These are phyloP conservation scores for Encephalitozoon romaleae DNA, from an alignment of 371 early-diverging fungal species.

Conservation along the genomic window DNA sequence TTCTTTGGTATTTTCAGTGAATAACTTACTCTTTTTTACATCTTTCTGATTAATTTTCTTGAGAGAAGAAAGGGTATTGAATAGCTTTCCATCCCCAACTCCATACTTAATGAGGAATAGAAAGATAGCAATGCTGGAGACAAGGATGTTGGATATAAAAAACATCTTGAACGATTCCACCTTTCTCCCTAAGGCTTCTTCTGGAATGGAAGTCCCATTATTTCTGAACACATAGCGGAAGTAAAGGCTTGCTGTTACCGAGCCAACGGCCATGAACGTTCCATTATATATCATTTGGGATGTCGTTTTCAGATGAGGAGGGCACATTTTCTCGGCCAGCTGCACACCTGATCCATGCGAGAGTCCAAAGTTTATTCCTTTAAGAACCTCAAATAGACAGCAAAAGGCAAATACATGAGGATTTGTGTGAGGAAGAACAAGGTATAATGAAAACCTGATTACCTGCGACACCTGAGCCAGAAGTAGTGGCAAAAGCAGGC, in stretches of 20 bases:
- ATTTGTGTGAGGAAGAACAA: constrained; percentile 12
- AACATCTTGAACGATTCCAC: constrained; percentile 3
- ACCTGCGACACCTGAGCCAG: constrained; percentile 57
- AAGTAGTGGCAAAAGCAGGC: constrained; percentile 61
- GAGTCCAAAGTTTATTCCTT: constrained; percentile 62
- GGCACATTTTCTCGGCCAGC: constrained; percentile 55
- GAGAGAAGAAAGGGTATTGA: neutral
- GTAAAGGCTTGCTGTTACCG: constrained; percentile 52
- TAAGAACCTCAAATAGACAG: constrained; percentile 59
- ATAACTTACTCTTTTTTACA: neutral
- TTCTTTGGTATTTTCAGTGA: neutral
- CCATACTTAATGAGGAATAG: constrained; percentile 44
- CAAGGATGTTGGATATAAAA: constrained; percentile 11
- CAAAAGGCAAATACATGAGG: constrained; percentile 41
- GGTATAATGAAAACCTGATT: constrained; percentile 56
- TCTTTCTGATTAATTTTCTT: neutral
- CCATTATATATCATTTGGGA: constrained; percentile 61
- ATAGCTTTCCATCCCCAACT: neutral
- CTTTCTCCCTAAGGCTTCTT: neutral
- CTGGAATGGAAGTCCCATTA: neutral
- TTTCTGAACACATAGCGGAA: constrained; percentile 20
- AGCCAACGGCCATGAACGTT: constrained; percentile 57
- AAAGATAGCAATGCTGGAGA: constrained; percentile 22
- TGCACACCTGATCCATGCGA: constrained; percentile 60
- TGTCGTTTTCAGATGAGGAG: constrained; percentile 59